Conservation (phyloP, 192 early-diverging fungal genomes). For the Pilaira anomala region DNA sequence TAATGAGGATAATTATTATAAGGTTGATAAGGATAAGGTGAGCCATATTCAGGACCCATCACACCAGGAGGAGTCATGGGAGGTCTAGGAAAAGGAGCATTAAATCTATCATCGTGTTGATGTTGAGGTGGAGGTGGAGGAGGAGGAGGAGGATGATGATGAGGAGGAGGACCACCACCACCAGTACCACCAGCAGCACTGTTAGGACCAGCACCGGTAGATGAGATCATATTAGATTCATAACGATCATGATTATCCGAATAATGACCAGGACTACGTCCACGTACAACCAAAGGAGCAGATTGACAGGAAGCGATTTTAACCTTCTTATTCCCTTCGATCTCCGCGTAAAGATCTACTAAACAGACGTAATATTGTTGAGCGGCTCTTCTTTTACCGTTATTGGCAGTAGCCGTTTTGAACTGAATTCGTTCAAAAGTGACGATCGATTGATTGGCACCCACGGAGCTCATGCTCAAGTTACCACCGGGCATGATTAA, state of each 20-base stretch:
- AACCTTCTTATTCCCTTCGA: slow-evolving; percentile 52
- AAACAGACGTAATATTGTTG: slow-evolving; percentile 93
- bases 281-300: slow-evolving; percentile 86
- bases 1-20: slow-evolving; percentile 11
- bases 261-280: slow-evolving; percentile 93
- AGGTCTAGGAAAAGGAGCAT: slow-evolving; percentile 17
- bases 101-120: slow-evolving; percentile 18
- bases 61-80: slow-evolving; percentile 15
- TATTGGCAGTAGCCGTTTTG: slow-evolving; percentile 95
- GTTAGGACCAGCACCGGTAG: too few relatives aligned
- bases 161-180: too few relatives aligned
- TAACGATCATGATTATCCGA: slow-evolving; percentile 49
- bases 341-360: slow-evolving; percentile 77
- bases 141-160: slow-evolving; percentile 2
- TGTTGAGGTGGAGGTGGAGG: neutral
- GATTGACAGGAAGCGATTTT: slow-evolving; percentile 70
- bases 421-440: slow-evolving; percentile 96
- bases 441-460: slow-evolving; percentile 39
- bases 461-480: slow-evolving; percentile 44
- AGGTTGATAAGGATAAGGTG: slow-evolving; percentile 14
- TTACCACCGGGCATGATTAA: slow-evolving; percentile 60
- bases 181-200: too few relatives aligned
- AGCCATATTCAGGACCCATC: slow-evolving; percentile 20
- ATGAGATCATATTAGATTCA: neutral
- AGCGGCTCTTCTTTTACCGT: slow-evolving; percentile 86